Evolutionary conservation across 257 asterid species (phyloP).

Genomic region (Solanum piurae): DNA sequence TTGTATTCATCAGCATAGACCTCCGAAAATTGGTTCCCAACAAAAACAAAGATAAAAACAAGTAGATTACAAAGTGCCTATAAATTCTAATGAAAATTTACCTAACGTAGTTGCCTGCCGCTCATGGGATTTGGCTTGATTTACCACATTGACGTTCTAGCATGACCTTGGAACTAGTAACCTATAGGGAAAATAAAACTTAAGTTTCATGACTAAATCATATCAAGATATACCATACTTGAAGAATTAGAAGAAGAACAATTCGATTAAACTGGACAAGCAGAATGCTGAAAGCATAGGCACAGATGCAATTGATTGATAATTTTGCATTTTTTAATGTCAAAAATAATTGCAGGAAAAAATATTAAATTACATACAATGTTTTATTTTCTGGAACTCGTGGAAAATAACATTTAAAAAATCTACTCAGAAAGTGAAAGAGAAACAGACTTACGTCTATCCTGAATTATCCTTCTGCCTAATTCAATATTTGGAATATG

Average conservation of each 20-base stretch:
- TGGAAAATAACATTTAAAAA: no score
- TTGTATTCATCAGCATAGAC: no score
- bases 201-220: not conserved
- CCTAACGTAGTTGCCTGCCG: not conserved
- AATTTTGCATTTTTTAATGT: no score
- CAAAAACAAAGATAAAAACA: no score
- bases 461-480: not conserved
- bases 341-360: no score
- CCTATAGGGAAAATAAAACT: not conserved
- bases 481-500: not conserved
- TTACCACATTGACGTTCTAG: not conserved
- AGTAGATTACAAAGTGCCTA: no score
- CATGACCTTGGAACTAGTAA: not conserved
- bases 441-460: not conserved
- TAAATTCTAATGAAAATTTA: not conserved
- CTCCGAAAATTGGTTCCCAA: no score
- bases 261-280: not conserved
- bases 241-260: not conserved
- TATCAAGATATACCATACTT: not conserved
- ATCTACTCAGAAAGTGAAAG: not conserved
- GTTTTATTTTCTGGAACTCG: not conserved
- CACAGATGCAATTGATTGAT: not conserved
- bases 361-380: no score
- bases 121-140: not conserved
- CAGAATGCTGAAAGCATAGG: not conserved